Evolutionary conservation across 768 basidiomycete genomes (phyloP), one percentile per base, ranked within the genome.

Genomic region (Amanita rubescens): DNA sequence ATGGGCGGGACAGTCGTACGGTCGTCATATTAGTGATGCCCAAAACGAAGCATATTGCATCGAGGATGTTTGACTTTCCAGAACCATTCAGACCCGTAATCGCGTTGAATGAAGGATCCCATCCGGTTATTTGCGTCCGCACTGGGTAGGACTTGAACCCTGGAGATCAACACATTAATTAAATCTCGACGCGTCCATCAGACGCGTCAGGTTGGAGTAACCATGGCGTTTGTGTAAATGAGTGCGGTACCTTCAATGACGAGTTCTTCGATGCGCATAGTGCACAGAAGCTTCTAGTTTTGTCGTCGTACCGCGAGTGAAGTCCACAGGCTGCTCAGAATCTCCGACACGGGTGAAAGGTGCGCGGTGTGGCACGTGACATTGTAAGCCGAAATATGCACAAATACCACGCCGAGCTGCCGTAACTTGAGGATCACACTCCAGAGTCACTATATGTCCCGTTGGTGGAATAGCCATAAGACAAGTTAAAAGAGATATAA

Each of bases 91-190:
- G 80, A 43, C 94, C 94, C 4, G 93, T 96, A 70, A 99, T 98
- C 4, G 96, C 96, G 67, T 98, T 98, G 80, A 99, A 99, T 3
- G 92, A 95, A 5, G 90, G 71, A 65, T 98, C 95, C 93, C 96
- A 99, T 57, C 94, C 95, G 0, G 87, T 86, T 57, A 99, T 95
- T 62, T 90, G 89, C 0, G 96, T 97, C 47, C 95, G 81, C 25
- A 94, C 93, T 9, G 95, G 94, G 66, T 98, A 97, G 1, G 93
- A 95, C 67, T 99, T 98, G 78, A 98, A 99, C 44, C 95, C 94
- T 91, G 59, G 9, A 42, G 19, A 30, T n/a, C n/a, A n/a, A n/a
- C n/a, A 2, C 38, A 35, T 50, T 32, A 55, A 15, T 34, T 44
- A 12, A 51, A 14, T 19, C 27, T 27, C 37, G 10, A 44, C 19